Evolutionary conservation across 306 rosid species (phyloP), one percentile per base, ranked within the genome.

Genomic region (Rubus idaeus): DNA sequence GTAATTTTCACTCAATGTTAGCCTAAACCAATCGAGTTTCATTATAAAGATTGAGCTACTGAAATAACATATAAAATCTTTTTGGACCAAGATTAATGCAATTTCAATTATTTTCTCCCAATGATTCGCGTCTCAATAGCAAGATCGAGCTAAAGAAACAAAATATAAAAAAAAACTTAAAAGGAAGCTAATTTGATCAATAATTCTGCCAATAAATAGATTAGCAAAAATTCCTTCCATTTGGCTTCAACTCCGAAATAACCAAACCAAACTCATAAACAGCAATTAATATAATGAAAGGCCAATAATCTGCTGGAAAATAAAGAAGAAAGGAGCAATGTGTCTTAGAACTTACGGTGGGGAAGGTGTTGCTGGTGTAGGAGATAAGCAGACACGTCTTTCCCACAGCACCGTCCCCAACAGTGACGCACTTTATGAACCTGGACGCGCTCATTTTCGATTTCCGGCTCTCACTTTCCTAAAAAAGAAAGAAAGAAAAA

Each of bases 351-450:
- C 94, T 85, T 49, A 96, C 98, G 56, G 99, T 96, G 72, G 99
- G 99, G 80, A 96, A 96, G 82, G 99, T 92, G 83, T 96, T 96
- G 91, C 99, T 96, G 80, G 99, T 96, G 72, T 96, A 96, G 77
- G 98, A 96, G 80, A 96, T 96, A 23, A 96, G 88, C 89, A 96
- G 91, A 86, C 98, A 96, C 20, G 99, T 96, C 86, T 96, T 96
- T 63, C 99, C 99, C 79, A 96, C 99, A 81, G 98, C 99, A 73
- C 99, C 99, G 75, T 96, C 99, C 14, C 99, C 97, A 78, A 96
- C 99, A 23, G 98, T 96, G 47, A 96, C 99, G 77, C 97, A 96
- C 91, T 92, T 96, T 79, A 92, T 92, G 92, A 96, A 96, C 93
- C 96, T 92, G 70, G 99, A 92, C 75, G 99, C 97, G 84, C 98